Base-by-base conservation (phyloP, 495 filamentous ascomycete species). In the Physcia stellaris region DNA sequence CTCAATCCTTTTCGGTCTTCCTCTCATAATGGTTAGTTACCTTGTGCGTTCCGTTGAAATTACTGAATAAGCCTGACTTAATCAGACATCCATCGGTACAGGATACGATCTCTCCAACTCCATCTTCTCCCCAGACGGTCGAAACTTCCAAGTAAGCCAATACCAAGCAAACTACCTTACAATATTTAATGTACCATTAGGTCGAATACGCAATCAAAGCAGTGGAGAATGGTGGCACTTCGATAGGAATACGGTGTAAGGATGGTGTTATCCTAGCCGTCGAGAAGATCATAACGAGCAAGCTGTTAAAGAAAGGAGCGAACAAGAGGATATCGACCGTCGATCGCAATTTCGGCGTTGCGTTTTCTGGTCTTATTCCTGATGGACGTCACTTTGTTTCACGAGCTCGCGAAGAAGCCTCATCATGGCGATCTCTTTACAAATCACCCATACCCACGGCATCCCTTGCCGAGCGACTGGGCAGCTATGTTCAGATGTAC, bases 71-170 rank as follows among this genome's bases (percentile, higher is more conserved):
- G 13, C 20, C 32, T 12, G 18, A 22, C 16, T 4, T 42, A 17
- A 6, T 34, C 43, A 96, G 90, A 98, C 90, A 54, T 98, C 90
- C 52, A 98, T 98, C 77, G 90, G 90, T 57, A 98, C 90, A 51
- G 90, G 90, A 54, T 98, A 98, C 65, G 90, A 98, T 75, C 82
- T 98, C 56, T 82, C 83, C 52, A 98, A 98, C 72, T 96, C 92
- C 52, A 87, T 95, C 63, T 98, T 95, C 70, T 95, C 87, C 24
- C 90, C 90, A 40, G 90, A 98, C 67, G 90, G 90, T 59, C 79
- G 90, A 48, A 98, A 98, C 64, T 98, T 98, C 60, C 90, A 98
- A 63, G 77, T 79, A 60, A 28, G 19, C 6, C 5, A 19, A 19
- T 37, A 28, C 35, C n/a, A 29, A 37, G 12, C 11, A n/a, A 19